Percentiles rank a stretch among this genome's conserved stretches.
phyloP scores from a whole-genome alignment of 1,284 basidiomycete species.

The Ustilago shanxiensis region DNA sequence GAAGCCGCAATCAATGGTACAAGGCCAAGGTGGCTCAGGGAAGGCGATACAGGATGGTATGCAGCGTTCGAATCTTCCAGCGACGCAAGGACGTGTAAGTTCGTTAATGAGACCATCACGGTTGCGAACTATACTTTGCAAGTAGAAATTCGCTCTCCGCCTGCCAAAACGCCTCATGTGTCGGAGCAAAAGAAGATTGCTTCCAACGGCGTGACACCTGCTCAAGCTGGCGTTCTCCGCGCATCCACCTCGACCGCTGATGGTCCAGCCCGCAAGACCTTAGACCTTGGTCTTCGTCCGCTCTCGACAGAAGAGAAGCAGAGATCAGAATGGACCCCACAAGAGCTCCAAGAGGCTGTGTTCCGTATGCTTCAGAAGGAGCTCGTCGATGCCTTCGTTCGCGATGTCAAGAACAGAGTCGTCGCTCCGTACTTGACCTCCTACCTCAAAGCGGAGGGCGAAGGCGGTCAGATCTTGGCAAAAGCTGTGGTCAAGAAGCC shows the following conservation, averaged over 20 bases:
- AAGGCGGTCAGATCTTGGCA: constrained; percentile 61
- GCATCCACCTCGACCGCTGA: not conserved
- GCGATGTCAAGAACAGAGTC: constrained; percentile 79
- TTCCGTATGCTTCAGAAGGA: constrained; percentile 77
- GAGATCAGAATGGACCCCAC: constrained; percentile 75
- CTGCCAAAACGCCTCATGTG: not conserved
- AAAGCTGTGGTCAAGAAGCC: constrained; percentile 28
- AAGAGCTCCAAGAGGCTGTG: constrained; percentile 77
- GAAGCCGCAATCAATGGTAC: constrained; percentile 53
- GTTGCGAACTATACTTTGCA: constrained; percentile 50
- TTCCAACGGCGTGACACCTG: not conserved
- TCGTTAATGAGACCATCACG: constrained; percentile 47
- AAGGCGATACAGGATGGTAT: constrained; percentile 68
- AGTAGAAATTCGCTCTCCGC: constrained; percentile 42
- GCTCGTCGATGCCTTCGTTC: constrained; percentile 76
- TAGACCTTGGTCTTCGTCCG: constrained; percentile 39
- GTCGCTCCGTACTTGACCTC: constrained; percentile 76
- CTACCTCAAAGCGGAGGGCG: constrained; percentile 74
- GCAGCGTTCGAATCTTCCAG: constrained; percentile 54
- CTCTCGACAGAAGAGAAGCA: constrained; percentile 33
- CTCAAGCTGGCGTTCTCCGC: not conserved
- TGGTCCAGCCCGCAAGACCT: constrained; percentile 7
- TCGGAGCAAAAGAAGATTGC: not conserved
- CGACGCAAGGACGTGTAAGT: constrained; percentile 47
- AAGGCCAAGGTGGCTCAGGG: constrained; percentile 56